Percentiles rank a stretch among this genome's conserved stretches.
Evolutionary conservation across 306 rosid species (phyloP).

Genomic region (Oemleria cerasiformis): DNA sequence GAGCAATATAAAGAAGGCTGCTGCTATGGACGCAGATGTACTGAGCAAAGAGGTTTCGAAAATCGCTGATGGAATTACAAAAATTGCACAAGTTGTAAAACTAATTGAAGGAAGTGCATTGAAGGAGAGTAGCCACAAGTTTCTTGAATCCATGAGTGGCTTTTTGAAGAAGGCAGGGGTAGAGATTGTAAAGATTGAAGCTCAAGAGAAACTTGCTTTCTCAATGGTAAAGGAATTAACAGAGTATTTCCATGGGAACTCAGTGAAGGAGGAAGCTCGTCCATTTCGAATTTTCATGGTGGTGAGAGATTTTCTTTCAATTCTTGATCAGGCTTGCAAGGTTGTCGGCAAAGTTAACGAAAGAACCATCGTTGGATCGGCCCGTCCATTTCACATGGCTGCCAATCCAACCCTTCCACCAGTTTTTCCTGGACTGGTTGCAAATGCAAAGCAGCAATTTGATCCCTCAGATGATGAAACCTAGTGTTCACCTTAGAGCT

Average conservation of each 20-base stretch:
- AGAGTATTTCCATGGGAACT: slow-evolving; percentile 83
- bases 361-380: slow-evolving; percentile 63
- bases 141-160: slow-evolving; percentile 57
- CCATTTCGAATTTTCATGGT: slow-evolving; percentile 72
- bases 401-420: slow-evolving; percentile 31
- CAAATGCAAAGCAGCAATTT: slow-evolving; percentile 27
- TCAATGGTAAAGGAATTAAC: slow-evolving; percentile 73
- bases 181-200: slow-evolving; percentile 60
- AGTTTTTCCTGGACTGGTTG: slow-evolving; percentile 48
- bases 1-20: slow-evolving; percentile 72
- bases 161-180: slow-evolving; percentile 64
- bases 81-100: slow-evolving; percentile 52
- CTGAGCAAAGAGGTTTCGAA: slow-evolving; percentile 66
- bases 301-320: slow-evolving; percentile 74
- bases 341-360: slow-evolving; percentile 76
- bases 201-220: slow-evolving; percentile 50
- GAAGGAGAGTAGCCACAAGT: slow-evolving; percentile 49
- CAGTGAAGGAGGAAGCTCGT: slow-evolving; percentile 85
- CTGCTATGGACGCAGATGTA: slow-evolving; percentile 76
- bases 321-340: slow-evolving; percentile 80
- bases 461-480: slow-evolving; percentile 54
- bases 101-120: slow-evolving; percentile 48
- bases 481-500: slow-evolving; percentile 27
- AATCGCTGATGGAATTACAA: slow-evolving; percentile 58
- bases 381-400: slow-evolving; percentile 42